Conservation (phyloP, 139 green algal species). For the Haematococcus sp. region DNA sequence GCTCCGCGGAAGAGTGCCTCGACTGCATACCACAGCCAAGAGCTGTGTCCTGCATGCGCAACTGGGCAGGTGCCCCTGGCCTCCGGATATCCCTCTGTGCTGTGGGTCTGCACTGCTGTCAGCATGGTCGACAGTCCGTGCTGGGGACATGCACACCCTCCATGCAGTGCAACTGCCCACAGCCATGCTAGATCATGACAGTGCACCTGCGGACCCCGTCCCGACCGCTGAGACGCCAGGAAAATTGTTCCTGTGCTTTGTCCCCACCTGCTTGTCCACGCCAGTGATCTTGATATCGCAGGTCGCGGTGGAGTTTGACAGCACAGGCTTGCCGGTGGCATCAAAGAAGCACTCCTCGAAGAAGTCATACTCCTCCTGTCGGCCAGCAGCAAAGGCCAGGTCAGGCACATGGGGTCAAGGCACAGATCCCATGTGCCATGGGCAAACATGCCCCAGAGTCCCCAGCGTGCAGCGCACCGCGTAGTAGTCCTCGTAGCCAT, state of each 20-base stretch:
- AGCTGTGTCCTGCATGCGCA: too few species aligned
- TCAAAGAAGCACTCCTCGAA: conserved; percentile 50
- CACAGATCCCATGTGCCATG: background rate
- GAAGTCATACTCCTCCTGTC: conserved; percentile 42
- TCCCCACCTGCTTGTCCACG: conserved; percentile 28
- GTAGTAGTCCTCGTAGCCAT: conserved; percentile 50
- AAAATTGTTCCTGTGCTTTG: too few species aligned
- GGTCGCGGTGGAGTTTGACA: conserved; percentile 28
- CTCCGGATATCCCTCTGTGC: too few species aligned
- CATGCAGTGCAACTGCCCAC: background rate
- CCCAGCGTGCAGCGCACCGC: background rate
- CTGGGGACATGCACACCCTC: background rate
- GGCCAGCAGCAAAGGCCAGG: too few species aligned
- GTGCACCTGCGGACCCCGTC: too few species aligned
- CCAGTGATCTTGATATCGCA: conserved; percentile 41
- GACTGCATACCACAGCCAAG: too few species aligned
- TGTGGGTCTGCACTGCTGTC: too few species aligned
- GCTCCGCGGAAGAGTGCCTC: too few species aligned
- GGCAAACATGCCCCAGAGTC: background rate
- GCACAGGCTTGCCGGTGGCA: conserved; percentile 27
- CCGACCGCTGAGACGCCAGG: too few species aligned
- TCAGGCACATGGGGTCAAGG: background rate
- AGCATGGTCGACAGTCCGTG: too few species aligned
- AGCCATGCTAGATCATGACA: too few species aligned
- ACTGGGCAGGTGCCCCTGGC: too few species aligned